phyloP scores from a whole-genome alignment of 768 basidiomycete genomes.

The Dacryopinax primogenitus region DNA sequence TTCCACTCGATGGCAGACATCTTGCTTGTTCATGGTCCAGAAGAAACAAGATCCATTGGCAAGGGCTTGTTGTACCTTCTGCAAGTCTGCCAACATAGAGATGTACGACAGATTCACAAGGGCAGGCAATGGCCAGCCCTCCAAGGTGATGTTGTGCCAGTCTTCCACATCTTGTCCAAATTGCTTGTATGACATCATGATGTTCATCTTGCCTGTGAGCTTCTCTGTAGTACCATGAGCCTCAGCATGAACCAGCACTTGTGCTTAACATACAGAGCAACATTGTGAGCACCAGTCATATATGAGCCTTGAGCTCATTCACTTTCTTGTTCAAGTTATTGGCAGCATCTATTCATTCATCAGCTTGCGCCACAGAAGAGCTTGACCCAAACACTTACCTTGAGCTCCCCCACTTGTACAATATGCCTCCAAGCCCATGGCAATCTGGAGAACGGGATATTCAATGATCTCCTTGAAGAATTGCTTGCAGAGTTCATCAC shows the following conservation, averaged over 20 bases:
- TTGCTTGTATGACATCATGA: not conserved
- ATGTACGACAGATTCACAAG: not conserved
- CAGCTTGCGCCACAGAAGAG: too few species aligned
- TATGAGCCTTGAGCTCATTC: not conserved
- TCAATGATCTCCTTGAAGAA: not conserved
- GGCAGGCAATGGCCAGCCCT: not conserved
- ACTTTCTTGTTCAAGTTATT: not conserved
- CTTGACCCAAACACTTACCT: too few species aligned
- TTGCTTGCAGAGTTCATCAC: not conserved
- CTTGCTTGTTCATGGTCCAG: not conserved
- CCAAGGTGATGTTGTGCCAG: not conserved
- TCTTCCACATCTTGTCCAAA: not conserved
- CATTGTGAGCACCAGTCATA: not conserved
- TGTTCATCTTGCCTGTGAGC: not conserved
- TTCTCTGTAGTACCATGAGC: not conserved
- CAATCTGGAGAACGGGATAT: not conserved
- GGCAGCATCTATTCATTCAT: too few species aligned
- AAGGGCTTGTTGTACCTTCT: not conserved
- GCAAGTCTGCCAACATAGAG: not conserved
- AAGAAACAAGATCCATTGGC: not conserved
- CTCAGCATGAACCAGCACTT: not conserved
- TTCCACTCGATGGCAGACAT: not conserved
- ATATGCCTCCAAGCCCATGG: not conserved
- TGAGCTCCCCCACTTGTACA: not conserved
- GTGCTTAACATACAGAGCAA: not conserved